A percentile compares a stretch with the other conserved stretches of the same genome.
Evolutionary conservation across 148 eudicot species (phyloP).

Genomic region (Gaultheria prostrata): DNA sequence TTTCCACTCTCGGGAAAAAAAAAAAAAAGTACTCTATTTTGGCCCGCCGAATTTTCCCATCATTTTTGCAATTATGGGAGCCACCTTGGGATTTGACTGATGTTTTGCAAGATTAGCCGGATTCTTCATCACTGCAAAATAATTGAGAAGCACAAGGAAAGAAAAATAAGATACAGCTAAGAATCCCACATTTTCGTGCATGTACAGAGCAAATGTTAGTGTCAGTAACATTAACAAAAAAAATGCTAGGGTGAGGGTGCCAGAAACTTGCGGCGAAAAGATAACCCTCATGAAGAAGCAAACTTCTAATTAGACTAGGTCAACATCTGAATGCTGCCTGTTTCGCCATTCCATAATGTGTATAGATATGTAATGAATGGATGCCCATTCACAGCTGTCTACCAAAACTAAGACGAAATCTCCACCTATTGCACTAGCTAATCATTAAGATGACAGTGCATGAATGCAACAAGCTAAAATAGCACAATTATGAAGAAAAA

Average conservation of each 20-base stretch:
- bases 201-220: background rate
- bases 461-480: background rate
- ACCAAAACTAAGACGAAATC: background rate
- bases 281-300: background rate
- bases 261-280: background rate
- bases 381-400: background rate
- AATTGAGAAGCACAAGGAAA: background rate
- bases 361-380: background rate
- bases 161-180: background rate
- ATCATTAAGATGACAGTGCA: background rate
- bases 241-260: background rate
- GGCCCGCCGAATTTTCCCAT: constrained; percentile 84
- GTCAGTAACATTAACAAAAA: too few species aligned
- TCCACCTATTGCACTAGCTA: background rate
- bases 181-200: background rate
- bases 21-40: constrained; percentile 19
- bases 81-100: constrained; percentile 94
- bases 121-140: constrained; percentile 83
- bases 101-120: constrained; percentile 97
- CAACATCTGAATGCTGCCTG: background rate
- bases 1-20: background rate
- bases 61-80: constrained; percentile 92
- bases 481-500: background rate
- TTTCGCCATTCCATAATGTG: background rate
- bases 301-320: background rate